Base-by-base conservation (phyloP, 164 flowering plant species). In the Berberis vulgaris region DNA sequence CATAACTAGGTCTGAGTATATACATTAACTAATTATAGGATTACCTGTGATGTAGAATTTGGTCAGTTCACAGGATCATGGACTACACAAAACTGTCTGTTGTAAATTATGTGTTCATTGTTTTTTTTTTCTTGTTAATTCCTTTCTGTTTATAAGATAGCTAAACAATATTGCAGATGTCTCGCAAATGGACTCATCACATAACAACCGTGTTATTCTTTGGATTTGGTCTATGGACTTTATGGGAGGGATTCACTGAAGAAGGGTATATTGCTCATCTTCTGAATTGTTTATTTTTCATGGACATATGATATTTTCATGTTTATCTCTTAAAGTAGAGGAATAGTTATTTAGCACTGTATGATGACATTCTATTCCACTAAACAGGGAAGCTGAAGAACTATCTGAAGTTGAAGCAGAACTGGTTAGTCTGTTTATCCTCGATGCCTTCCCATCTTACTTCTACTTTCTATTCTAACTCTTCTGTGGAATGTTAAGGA, bases 381-480 rank as follows among this genome's bases (percentile, higher is more conserved):
- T 41, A 1, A 10, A 71, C 82, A 95, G 99, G 77, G 97, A 83
- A 7, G 76, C 75, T 60, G 95, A 84, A 55, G 99, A 91, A 61
- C 71, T 91, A 74, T 87, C 86, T 71, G 98, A 89, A 87, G 95
- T 95, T 70, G 99, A 95, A 80, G 88, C 87, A 50, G 70, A 91
- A 79, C 63, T 95, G 97, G 99, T 95, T 62, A 45, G 86, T 64
- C 13, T 41, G 49, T 65, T 26, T 63, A 8, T 63, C 13, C 13
- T 47, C 2, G 41, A 26, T 57, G 62, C 4, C 7, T 57, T 2
- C 7, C 54, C 2, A 68, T 26, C 26, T 26, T 26, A 26, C 26
- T 26, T 26, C 26, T 26, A 26, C 26, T 26, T 26, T 26, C 26
- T 26, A 26, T 26, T 26, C 26, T 26, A 26, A 50, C 6, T 46